phyloP scores from a whole-genome alignment of 2,329 filamentous ascomycete genomes.

The Diplodia mutila region DNA sequence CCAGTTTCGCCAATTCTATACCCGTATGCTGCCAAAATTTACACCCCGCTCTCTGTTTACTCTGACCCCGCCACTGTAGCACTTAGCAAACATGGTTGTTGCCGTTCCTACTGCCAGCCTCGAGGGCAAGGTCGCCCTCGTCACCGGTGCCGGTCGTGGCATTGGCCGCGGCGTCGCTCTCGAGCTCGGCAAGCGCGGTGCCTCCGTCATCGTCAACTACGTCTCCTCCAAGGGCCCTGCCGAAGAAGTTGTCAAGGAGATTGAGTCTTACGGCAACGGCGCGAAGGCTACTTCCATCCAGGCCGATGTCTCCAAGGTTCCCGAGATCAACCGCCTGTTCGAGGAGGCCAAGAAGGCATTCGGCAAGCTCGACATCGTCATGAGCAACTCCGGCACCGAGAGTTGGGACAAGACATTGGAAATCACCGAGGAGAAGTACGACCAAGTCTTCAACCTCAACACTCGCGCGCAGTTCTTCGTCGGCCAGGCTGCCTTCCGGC shows the following conservation, averaged over 20 bases:
- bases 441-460: slow-evolving; percentile 72
- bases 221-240: slow-evolving; percentile 57
- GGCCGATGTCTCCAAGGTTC: slow-evolving; percentile 58
- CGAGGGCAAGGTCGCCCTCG: slow-evolving; percentile 59
- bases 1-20: not conserved
- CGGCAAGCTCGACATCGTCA: slow-evolving; percentile 54
- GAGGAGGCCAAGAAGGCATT: slow-evolving; percentile 49
- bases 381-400: slow-evolving; percentile 64
- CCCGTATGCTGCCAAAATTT: not conserved
- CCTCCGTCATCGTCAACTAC: slow-evolving; percentile 68
- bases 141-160: slow-evolving; percentile 67
- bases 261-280: slow-evolving; percentile 51
- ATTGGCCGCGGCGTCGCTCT: slow-evolving; percentile 69
- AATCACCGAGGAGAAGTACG: slow-evolving; percentile 70
- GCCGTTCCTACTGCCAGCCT: slow-evolving; percentile 54
- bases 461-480: slow-evolving; percentile 76
- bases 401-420: slow-evolving; percentile 70
- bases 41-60: not conserved
- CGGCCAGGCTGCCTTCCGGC: slow-evolving; percentile 72
- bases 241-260: slow-evolving; percentile 53
- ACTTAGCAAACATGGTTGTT: slow-evolving; percentile 39
- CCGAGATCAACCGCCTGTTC: slow-evolving; percentile 63
- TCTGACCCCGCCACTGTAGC: slow-evolving; percentile 29
- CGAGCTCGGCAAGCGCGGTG: slow-evolving; percentile 68
- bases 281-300: slow-evolving; percentile 62